Conservation (phyloP, 768 basidiomycete species). For the Russula earlei region DNA sequence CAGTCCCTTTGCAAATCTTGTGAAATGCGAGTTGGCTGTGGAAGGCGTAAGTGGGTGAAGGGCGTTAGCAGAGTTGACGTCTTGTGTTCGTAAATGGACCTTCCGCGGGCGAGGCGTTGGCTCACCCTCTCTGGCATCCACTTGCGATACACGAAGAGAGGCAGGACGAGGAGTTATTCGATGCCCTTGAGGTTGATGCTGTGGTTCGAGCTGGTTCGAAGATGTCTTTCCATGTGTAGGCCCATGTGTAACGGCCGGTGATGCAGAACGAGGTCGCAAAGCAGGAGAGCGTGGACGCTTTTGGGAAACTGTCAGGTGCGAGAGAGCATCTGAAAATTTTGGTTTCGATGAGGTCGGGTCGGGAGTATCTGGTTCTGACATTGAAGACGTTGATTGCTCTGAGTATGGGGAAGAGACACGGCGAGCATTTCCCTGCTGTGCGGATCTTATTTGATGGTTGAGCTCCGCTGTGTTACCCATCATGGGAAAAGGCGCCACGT, state of each 20-base stretch:
- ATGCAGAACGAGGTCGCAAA: constrained; percentile 4
- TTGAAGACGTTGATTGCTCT: constrained; percentile 36
- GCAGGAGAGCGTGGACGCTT: constrained; percentile 48
- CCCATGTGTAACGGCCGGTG: neutral
- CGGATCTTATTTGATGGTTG: constrained; percentile 50
- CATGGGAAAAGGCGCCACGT: constrained; percentile 36
- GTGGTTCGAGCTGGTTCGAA: neutral
- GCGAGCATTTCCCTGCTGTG: constrained; percentile 39
- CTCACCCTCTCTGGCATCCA: constrained; percentile 6
- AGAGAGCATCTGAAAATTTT: constrained; percentile 61
- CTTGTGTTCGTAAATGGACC: neutral
- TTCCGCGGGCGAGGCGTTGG: constrained; percentile 17
- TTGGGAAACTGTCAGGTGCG: constrained; percentile 64
- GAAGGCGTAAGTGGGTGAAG: constrained; percentile 57
- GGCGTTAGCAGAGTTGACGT: constrained; percentile 37
- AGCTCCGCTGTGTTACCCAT: constrained; percentile 55
- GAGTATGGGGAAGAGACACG: constrained; percentile 38
- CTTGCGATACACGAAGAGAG: constrained; percentile 4
- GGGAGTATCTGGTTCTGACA: constrained; percentile 37
- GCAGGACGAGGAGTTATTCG: neutral
- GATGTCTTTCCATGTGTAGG: neutral
- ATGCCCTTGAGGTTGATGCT: neutral
- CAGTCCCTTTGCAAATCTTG: constrained; percentile 47
- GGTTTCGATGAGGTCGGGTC: constrained; percentile 40
- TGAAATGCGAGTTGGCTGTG: constrained; percentile 44